Percentiles rank a stretch among this genome's conserved stretches.
Conservation (phyloP, 2,329 filamentous ascomycete species). For the Fusarium temperatum region DNA sequence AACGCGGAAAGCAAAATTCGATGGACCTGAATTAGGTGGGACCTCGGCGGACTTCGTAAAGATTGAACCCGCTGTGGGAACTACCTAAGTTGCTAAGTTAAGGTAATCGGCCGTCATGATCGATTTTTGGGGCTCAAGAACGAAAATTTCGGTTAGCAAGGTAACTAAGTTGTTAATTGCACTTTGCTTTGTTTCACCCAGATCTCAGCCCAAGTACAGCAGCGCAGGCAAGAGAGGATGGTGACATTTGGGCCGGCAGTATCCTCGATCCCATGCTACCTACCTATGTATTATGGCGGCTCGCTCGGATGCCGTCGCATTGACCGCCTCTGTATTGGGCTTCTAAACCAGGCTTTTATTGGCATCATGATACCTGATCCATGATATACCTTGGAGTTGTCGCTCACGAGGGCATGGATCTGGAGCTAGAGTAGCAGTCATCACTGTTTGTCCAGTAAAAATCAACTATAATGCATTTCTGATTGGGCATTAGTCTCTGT, state of each 20-base stretch:
- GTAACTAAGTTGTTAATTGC: not conserved
- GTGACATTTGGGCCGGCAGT: not conserved
- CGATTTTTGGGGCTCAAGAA: not conserved
- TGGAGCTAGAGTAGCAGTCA: conserved; percentile 30
- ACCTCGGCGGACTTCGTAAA: conserved; percentile 25
- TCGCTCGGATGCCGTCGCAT: conserved; percentile 25
- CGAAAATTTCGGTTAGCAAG: conserved; percentile 22
- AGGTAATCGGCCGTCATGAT: conserved; percentile 2
- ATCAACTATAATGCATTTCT: not conserved
- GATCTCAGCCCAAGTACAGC: not conserved
- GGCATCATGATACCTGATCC: conserved; percentile 27
- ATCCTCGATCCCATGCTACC: not conserved
- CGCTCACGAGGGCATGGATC: conserved; percentile 39
- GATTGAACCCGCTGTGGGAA: conserved; percentile 19
- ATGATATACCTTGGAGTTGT: conserved; percentile 34
- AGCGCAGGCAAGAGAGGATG: not conserved
- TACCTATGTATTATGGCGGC: conserved; percentile 9
- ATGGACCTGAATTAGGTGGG: conserved; percentile 19
- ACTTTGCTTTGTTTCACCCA: not conserved
- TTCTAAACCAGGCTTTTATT: conserved; percentile 21
- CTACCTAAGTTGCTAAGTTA: not conserved
- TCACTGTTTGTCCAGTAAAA: conserved; percentile 8
- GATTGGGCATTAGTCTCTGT: conserved; percentile 22
- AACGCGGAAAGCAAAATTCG: conserved; percentile 11
- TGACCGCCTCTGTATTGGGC: conserved; percentile 28